Evolutionary conservation across 2,329 filamentous ascomycete species (phyloP).

Genomic region (Aureobasidium lini): DNA sequence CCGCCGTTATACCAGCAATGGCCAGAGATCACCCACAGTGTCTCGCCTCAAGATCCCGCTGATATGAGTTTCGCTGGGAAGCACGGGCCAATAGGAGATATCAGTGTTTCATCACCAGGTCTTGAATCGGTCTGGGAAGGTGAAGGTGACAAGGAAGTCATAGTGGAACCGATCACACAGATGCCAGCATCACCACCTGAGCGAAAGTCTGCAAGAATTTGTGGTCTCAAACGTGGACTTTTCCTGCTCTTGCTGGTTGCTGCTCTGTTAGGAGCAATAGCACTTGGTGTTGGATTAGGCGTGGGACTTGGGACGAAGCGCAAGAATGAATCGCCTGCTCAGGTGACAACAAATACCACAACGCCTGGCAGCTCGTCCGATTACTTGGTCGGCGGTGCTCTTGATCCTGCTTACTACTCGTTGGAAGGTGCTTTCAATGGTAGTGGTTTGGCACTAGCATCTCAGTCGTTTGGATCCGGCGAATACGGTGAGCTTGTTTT

Average conservation of each 20-base stretch:
- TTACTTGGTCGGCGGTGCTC: constrained; percentile 32
- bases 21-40: constrained; percentile 14
- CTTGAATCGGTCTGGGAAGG: constrained; percentile 22
- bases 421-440: constrained; percentile 39
- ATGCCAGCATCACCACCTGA: constrained; percentile 12
- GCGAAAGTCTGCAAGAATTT: constrained; percentile 15
- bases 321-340: constrained; percentile 19
- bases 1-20: constrained; percentile 23
- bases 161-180: constrained; percentile 10
- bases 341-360: neutral
- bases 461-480: constrained; percentile 30
- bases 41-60: neutral
- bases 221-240: constrained; percentile 18
- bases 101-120: constrained; percentile 20
- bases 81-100: constrained; percentile 16
- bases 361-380: constrained; percentile 8
- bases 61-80: constrained; percentile 17
- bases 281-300: constrained; percentile 30
- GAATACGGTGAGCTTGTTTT: constrained; percentile 32
- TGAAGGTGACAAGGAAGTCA: constrained; percentile 26
- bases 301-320: constrained; percentile 29
- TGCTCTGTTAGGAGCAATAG: constrained; percentile 25
- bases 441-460: constrained; percentile 39
- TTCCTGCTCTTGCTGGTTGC: constrained; percentile 20
- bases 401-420: constrained; percentile 33